These are phyloP conservation scores for Penicillium soppii DNA, from an alignment of 495 filamentous ascomycete genomes.

Conservation along the genomic window DNA sequence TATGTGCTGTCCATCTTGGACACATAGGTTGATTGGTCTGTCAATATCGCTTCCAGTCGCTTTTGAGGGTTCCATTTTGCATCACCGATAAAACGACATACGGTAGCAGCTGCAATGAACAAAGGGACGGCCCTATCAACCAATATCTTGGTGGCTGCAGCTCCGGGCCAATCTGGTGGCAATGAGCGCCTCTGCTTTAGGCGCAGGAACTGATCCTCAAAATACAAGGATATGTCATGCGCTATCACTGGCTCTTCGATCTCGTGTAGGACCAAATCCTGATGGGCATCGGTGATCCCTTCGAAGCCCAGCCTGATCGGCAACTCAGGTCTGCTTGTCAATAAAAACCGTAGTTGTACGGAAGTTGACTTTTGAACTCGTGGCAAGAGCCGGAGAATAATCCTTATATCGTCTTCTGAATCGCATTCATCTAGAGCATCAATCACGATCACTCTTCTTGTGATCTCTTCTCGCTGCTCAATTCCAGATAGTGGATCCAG, in stretches of 20 bases:
- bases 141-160: conserved; percentile 6
- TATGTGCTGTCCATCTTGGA: conserved; percentile 23
- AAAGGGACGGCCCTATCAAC: conserved; percentile 23
- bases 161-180: conserved; percentile 40
- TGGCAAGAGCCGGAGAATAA: conserved; percentile 35
- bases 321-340: conserved; percentile 46
- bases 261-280: background rate
- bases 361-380: conserved; percentile 5
- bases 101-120: conserved; percentile 35
- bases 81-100: background rate
- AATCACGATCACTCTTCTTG: no score
- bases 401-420: conserved; percentile 29
- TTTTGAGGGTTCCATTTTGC: background rate
- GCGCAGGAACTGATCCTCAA: conserved; percentile 17
- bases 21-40: conserved; percentile 7
- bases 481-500: conserved; percentile 41
- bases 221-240: conserved; percentile 28
- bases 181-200: conserved; percentile 13
- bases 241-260: conserved; percentile 12
- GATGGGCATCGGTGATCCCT: conserved; percentile 9
- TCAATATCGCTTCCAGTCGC: conserved; percentile 12
- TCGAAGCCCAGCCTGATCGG: conserved; percentile 35
- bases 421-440: conserved; percentile 56
- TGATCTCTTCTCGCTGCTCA: no score
- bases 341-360: conserved; percentile 19